A percentile compares a stretch with the other conserved stretches of the same genome.
These are phyloP conservation scores for Protostelium mycophagum DNA, from an alignment of 78 protist species.

Conservation along the genomic window DNA sequence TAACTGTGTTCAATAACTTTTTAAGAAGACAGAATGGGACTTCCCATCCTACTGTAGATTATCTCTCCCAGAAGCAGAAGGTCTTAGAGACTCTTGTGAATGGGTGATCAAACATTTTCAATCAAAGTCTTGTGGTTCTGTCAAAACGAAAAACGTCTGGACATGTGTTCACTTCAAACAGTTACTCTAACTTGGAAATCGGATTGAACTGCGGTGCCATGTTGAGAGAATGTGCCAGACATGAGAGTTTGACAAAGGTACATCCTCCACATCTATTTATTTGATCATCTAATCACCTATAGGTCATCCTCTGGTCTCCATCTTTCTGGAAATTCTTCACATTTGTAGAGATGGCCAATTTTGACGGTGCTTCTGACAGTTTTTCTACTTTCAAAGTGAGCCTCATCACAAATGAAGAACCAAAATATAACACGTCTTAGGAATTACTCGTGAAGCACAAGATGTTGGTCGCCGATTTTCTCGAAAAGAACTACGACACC, in stretches of 20 bases:
- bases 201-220: slow-evolving; percentile 83
- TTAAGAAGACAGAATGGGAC: slow-evolving; percentile 57
- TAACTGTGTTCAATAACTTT: slow-evolving; percentile 72
- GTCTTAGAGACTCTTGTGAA: slow-evolving; percentile 55
- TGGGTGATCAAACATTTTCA: slow-evolving; percentile 51
- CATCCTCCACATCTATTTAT: no score
- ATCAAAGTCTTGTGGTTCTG: background rate
- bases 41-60: slow-evolving; percentile 76
- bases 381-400: slow-evolving; percentile 80
- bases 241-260: slow-evolving; percentile 71
- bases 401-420: background rate
- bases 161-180: background rate
- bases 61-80: slow-evolving; percentile 49
- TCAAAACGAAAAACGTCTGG: background rate
- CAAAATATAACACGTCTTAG: background rate
- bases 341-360: slow-evolving; percentile 71
- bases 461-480: slow-evolving; percentile 56
- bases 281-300: no score
- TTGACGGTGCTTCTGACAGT: slow-evolving; percentile 93
- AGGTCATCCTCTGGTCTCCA: slow-evolving; percentile 28
- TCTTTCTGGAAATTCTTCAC: slow-evolving; percentile 65
- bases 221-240: slow-evolving; percentile 81
- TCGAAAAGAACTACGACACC: slow-evolving; percentile 66
- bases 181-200: slow-evolving; percentile 65
- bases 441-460: slow-evolving; percentile 87